A percentile compares a stretch with the other conserved stretches of the same genome.
Conservation (phyloP, 2,329 filamentous ascomycete genomes). For the Podosphaera fusca region DNA sequence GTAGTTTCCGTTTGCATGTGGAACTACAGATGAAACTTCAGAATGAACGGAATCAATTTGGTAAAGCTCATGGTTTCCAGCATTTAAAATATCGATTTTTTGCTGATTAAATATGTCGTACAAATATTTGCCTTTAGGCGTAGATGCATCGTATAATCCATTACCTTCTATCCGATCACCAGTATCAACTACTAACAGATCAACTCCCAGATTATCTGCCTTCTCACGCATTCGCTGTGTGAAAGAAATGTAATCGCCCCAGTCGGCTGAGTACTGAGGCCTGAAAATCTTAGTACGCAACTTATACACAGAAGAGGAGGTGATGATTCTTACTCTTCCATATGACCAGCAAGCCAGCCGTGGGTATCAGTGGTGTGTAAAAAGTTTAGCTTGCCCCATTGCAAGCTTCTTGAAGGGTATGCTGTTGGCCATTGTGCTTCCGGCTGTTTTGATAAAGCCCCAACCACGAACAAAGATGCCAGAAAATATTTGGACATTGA, state of each 20-base stretch:
- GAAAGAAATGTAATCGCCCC: slow-evolving; percentile 95
- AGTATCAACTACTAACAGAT: slow-evolving; percentile 84
- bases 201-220: slow-evolving; percentile 56
- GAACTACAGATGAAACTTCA: slow-evolving; percentile 60
- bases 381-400: slow-evolving; percentile 86
- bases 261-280: slow-evolving; percentile 82
- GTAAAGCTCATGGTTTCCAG: slow-evolving; percentile 92
- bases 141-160: slow-evolving; percentile 75
- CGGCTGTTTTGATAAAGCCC: slow-evolving; percentile 39
- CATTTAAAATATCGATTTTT: slow-evolving; percentile 60
- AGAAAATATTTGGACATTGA: not conserved
- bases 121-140: slow-evolving; percentile 69
- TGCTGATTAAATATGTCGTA: slow-evolving; percentile 73
- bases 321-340: slow-evolving; percentile 46
- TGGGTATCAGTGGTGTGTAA: slow-evolving; percentile 89
- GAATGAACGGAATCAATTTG: slow-evolving; percentile 51
- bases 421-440: slow-evolving; percentile 51
- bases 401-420: slow-evolving; percentile 61
- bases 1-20: slow-evolving; percentile 60
- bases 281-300: slow-evolving; percentile 20
- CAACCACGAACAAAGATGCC: not conserved
- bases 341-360: slow-evolving; percentile 83
- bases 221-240: slow-evolving; percentile 56
- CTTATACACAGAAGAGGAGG: not conserved
- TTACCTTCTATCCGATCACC: slow-evolving; percentile 88